phyloP scores from a whole-genome alignment of 2,329 filamentous ascomycete species.

The Gyromitra esculenta region DNA sequence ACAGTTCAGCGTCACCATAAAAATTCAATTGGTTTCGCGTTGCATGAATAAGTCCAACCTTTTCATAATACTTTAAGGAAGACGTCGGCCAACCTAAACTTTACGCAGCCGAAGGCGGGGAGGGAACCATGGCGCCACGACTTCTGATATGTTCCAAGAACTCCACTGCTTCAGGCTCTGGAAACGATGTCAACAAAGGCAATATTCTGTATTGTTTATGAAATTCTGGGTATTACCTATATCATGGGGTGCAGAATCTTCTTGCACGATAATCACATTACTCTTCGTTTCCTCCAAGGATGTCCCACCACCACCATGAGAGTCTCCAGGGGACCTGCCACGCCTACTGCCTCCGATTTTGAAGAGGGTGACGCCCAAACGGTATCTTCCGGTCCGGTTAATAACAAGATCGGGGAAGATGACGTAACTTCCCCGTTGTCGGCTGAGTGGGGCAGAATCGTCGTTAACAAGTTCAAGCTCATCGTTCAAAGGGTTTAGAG shows the following conservation, averaged over 20 bases:
- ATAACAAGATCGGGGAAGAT: slow-evolving; percentile 54
- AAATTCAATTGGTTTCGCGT: slow-evolving; percentile 2
- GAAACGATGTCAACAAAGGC: slow-evolving; percentile 22
- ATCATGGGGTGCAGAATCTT: slow-evolving; percentile 38
- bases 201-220: not conserved
- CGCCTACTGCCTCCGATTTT: slow-evolving; percentile 49
- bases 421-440: slow-evolving; percentile 54
- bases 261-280: slow-evolving; percentile 53
- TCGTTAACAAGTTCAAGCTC: slow-evolving; percentile 21
- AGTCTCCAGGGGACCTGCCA: slow-evolving; percentile 40
- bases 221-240: slow-evolving; percentile 45
- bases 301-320: slow-evolving; percentile 43
- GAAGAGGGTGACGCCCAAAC: slow-evolving; percentile 53
- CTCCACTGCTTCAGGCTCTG: slow-evolving; percentile 45
- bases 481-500: slow-evolving; percentile 53
- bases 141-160: slow-evolving; percentile 52
- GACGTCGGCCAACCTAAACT: not conserved
- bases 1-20: slow-evolving; percentile 12
- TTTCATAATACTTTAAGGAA: slow-evolving; percentile 7
- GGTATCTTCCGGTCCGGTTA: slow-evolving; percentile 52
- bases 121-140: slow-evolving; percentile 48
- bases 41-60: slow-evolving; percentile 13
- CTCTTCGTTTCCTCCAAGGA: slow-evolving; percentile 53
- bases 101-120: slow-evolving; percentile 35
- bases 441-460: slow-evolving; percentile 42